Base-by-base conservation (phyloP, 768 basidiomycete genomes). In the Amanita rubescens region DNA sequence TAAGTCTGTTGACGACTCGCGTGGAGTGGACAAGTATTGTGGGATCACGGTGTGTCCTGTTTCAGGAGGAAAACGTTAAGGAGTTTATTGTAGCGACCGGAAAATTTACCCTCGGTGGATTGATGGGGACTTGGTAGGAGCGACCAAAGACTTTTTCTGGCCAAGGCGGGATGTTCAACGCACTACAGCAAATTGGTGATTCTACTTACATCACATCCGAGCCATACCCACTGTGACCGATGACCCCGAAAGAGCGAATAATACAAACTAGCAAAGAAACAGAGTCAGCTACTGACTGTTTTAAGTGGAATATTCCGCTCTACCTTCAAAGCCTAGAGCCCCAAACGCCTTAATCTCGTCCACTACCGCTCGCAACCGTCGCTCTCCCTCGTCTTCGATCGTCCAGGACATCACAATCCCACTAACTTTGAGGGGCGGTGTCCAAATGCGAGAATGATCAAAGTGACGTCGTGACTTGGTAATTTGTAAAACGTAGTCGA, bases 21-120 rank as follows among this genome's bases (percentile, higher is more conserved):
- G 24, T 5, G 61, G 58, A 15, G 55, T 54, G 14, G 59, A 52
- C 5, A 57, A 61, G n/a, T 60, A 66, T 33, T 62, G 55, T 2
- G 69, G 68, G n/a, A 59, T 58, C 52, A 70, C 68, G 7, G 64
- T 62, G 58, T 64, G 71, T n/a, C 64, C 61, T 1, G 65, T 63
- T 51, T 68, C 66, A 19, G 61, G 59, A 17, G 69, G 66, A 57
- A 71, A 72, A 63, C 66, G 57, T 68, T 60, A 15, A 72, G 56
- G 9, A 72, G 65, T 47, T 69, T 70, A 58, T 69, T 72, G 57
- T 69, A 71, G 4, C 68, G 27, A 6, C 30, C 27, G 6, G 5
- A 22, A 17, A n/a, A 35, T n/a, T 49, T 17, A 15, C 4, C n/a
- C 12, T 35, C 33, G 7, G 15, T 12, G 48, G 48, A 24, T 49